These are phyloP conservation scores for Fonsecaea nubica DNA, from an alignment of 2,329 filamentous ascomycete genomes.

Conservation along the genomic window DNA sequence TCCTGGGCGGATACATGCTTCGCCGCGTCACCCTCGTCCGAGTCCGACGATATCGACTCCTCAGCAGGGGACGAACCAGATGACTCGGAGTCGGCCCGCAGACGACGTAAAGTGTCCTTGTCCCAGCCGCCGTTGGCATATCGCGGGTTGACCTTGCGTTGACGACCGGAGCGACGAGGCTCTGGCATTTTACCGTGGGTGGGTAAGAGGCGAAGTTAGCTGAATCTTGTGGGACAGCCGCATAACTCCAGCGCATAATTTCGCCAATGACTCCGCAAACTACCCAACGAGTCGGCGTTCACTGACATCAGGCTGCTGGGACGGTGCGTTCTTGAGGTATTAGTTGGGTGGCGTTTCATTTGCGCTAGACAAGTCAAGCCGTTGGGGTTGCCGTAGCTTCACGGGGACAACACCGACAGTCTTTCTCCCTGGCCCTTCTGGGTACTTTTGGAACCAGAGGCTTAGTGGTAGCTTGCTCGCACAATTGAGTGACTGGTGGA, in stretches of 20 bases:
- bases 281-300: not conserved
- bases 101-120: constrained; percentile 35
- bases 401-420: no score
- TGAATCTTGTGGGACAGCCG: not conserved
- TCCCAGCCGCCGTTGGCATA: constrained; percentile 38
- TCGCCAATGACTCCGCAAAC: not conserved
- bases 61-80: constrained; percentile 31
- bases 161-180: constrained; percentile 36
- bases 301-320: not conserved
- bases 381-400: no score
- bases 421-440: no score
- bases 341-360: no score
- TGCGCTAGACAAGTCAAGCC: no score
- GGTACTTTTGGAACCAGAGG: no score
- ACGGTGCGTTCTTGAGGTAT: not conserved
- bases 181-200: constrained; percentile 16
- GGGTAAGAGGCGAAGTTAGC: not conserved
- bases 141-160: constrained; percentile 36
- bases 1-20: constrained; percentile 10
- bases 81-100: constrained; percentile 35
- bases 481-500: no score
- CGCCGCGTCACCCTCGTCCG: constrained; percentile 7
- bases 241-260: not conserved
- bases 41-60: not conserved
- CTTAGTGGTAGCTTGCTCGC: no score